These are phyloP conservation scores for Glebionis coronaria DNA, from an alignment of 129 eudicot species.

Conservation along the genomic window DNA sequence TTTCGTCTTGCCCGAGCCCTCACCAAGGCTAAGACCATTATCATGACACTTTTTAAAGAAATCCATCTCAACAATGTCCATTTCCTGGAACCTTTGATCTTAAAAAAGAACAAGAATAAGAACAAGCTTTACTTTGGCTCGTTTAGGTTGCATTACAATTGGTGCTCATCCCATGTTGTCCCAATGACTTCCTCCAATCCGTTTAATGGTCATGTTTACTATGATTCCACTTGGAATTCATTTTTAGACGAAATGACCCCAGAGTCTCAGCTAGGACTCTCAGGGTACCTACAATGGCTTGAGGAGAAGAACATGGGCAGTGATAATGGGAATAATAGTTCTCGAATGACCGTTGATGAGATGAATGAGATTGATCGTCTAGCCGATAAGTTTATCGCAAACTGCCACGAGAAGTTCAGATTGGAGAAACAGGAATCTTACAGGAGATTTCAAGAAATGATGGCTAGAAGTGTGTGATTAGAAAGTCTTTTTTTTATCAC, in stretches of 20 bases:
- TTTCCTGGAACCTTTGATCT: slow-evolving; percentile 33
- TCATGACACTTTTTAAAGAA: slow-evolving; percentile 48
- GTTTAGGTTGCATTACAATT: slow-evolving; percentile 85
- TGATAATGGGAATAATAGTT: slow-evolving; percentile 13
- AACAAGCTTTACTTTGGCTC: slow-evolving; percentile 77
- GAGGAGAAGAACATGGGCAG: slow-evolving; percentile 52
- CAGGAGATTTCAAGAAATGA: slow-evolving; percentile 91
- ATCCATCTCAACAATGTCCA: slow-evolving; percentile 46
- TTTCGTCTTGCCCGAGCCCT: slow-evolving; percentile 61
- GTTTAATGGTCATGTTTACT: slow-evolving; percentile 40
- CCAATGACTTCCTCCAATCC: slow-evolving; percentile 55
- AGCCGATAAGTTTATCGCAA: slow-evolving; percentile 90
- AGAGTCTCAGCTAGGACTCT: slow-evolving; percentile 47
- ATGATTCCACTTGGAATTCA: slow-evolving; percentile 76
- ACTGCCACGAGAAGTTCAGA: slow-evolving; percentile 90
- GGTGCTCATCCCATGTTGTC: slow-evolving; percentile 90
- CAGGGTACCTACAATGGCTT: slow-evolving; percentile 91
- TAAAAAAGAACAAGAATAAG: slow-evolving; percentile 44
- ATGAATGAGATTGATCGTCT: slow-evolving; percentile 84
- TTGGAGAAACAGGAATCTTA: slow-evolving; percentile 91
- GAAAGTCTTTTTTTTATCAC: slow-evolving; percentile 16
- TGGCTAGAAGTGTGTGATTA: slow-evolving; percentile 95
- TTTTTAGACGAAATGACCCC: slow-evolving; percentile 31
- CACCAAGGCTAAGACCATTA: slow-evolving; percentile 61
- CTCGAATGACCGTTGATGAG: slow-evolving; percentile 25